phyloP scores from a whole-genome alignment of 352 stramenopile species.

The Globisporangium nodosum region DNA sequence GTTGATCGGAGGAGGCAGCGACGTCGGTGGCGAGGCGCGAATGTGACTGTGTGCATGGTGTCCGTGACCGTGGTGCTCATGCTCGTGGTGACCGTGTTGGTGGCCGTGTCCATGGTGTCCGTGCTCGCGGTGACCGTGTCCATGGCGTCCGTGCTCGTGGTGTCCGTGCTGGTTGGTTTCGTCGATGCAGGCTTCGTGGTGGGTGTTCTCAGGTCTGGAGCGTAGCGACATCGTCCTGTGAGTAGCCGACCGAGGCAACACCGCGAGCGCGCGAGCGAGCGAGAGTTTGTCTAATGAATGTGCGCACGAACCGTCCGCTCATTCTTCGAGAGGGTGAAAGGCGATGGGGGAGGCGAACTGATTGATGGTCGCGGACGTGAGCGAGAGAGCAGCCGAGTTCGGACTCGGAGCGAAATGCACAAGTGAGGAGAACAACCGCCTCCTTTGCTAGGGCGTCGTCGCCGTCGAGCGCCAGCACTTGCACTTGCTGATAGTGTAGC shows the following conservation, averaged over 20 bases:
- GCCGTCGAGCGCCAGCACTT: no score
- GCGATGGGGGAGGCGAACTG: not conserved
- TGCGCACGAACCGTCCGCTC: not conserved
- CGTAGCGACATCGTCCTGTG: not conserved
- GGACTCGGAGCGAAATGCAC: conserved; percentile 3
- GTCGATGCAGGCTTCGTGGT: conserved; percentile 3
- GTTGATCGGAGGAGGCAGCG: conserved; percentile 44
- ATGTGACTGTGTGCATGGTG: conserved; percentile 14
- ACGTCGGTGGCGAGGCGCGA: conserved; percentile 11
- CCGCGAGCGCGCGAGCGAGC: not conserved
- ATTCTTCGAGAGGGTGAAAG: not conserved
- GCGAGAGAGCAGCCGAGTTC: not conserved
- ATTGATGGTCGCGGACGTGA: not conserved
- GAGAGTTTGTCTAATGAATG: not conserved
- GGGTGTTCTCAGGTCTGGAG: conserved; percentile 7
- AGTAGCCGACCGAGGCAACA: not conserved
- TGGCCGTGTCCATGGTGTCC: not conserved
- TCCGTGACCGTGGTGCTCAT: not conserved
- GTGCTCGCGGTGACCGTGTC: not conserved
- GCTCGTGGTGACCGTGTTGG: not conserved
- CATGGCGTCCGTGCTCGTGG: conserved; percentile 8
- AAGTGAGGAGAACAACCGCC: conserved; percentile 1
- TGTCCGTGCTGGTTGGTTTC: conserved; percentile 8
- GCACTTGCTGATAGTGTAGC: not conserved
- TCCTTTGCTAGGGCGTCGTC: no score